Conservation (phyloP, 2,329 filamentous ascomycete species). For the Arthrobotrys pseudoclavata region DNA sequence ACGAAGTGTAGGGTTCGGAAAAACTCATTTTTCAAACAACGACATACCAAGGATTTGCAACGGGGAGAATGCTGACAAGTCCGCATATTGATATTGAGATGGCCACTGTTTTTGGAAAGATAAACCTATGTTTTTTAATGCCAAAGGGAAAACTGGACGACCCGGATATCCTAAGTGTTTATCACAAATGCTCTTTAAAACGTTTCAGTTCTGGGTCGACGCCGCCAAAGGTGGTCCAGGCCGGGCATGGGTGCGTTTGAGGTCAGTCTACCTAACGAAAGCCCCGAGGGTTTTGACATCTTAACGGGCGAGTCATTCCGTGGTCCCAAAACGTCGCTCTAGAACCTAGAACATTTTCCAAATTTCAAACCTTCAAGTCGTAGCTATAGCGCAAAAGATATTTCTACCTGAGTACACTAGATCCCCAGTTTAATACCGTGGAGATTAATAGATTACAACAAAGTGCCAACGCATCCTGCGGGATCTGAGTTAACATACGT, state of each 20-base stretch:
- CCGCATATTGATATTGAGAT: slow-evolving; percentile 45
- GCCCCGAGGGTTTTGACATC: slow-evolving; percentile 9
- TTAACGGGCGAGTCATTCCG: slow-evolving; percentile 25
- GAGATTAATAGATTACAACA: slow-evolving; percentile 38
- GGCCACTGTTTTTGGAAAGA: slow-evolving; percentile 35
- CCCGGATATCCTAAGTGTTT: slow-evolving; percentile 44
- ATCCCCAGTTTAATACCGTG: not conserved
- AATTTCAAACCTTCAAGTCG: not conserved
- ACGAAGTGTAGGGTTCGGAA: slow-evolving; percentile 50
- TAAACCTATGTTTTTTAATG: slow-evolving; percentile 18
- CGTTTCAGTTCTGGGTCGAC: slow-evolving; percentile 28
- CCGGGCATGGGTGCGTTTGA: slow-evolving; percentile 48
- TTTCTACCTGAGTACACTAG: not conserved
- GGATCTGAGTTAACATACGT: not conserved
- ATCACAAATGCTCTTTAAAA: slow-evolving; percentile 21
- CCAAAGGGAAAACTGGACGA: slow-evolving; percentile 11
- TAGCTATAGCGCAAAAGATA: not conserved
- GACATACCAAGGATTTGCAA: slow-evolving; percentile 45
- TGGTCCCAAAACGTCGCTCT: slow-evolving; percentile 8
- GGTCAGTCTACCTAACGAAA: not conserved
- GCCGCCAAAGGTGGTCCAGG: slow-evolving; percentile 1
- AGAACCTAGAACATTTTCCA: not conserved
- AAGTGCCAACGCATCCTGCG: slow-evolving; percentile 18
- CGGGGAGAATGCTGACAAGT: slow-evolving; percentile 54
- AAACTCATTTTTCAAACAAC: slow-evolving; percentile 59